A percentile compares a stretch with the other conserved stretches of the same genome.
Conservation (phyloP, 73 alveolate species). For the Durusdinium trenchii region DNA sequence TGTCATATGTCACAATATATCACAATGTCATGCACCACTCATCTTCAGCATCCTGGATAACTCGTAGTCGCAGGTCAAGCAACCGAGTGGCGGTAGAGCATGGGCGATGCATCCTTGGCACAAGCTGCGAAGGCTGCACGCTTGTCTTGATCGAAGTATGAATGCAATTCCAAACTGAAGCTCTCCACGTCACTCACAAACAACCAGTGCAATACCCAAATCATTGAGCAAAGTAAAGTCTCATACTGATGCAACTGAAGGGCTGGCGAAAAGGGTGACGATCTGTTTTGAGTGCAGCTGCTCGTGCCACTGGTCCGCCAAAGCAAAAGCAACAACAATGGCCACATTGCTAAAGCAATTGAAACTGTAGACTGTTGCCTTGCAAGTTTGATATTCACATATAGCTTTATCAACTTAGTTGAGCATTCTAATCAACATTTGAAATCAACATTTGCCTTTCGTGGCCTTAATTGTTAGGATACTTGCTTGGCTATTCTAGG, state of each 20-base stretch:
- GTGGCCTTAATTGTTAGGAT: neutral
- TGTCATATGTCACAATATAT: too few relatives aligned
- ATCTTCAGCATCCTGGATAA: neutral
- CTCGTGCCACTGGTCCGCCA: constrained; percentile 1
- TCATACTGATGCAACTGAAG: neutral
- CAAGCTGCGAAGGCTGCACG: neutral
- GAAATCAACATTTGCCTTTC: neutral
- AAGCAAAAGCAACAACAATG: neutral
- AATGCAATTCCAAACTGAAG: neutral
- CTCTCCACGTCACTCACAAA: neutral
- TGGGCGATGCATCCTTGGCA: constrained; percentile 66
- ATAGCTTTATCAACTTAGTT: too few relatives aligned
- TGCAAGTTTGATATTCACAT: too few relatives aligned
- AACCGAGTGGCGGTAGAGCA: constrained; percentile 33
- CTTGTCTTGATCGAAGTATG: neutral
- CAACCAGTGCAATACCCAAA: neutral
- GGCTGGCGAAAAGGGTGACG: constrained; percentile 57
- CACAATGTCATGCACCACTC: too few relatives aligned
- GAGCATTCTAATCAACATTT: too few relatives aligned
- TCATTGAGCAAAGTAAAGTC: neutral
- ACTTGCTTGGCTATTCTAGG: neutral
- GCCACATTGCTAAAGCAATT: neutral
- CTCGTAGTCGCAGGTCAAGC: neutral
- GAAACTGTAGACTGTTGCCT: too few relatives aligned
- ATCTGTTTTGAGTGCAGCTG: neutral